Evolutionary conservation across 176 grass and related monocot genomes (phyloP).

Genomic region (Lolium perenne): DNA sequence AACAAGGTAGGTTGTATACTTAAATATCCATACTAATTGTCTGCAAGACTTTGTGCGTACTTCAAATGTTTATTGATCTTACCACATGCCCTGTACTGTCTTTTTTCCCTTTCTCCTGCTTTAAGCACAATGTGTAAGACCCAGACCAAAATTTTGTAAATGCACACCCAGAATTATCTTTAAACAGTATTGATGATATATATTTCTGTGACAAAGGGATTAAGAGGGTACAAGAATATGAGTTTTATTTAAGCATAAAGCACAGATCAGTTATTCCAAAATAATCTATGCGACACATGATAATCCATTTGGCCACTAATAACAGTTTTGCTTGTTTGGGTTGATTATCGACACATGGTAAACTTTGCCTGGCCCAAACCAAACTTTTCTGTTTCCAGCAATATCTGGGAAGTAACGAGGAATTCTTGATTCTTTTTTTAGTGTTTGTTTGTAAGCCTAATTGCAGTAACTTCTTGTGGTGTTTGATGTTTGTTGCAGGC

Average conservation of each 20-base stretch:
- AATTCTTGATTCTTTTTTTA: background rate
- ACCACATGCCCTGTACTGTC: background rate
- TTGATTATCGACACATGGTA: slow-evolving; percentile 4
- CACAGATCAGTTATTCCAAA: background rate
- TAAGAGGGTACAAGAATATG: background rate
- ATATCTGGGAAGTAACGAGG: background rate
- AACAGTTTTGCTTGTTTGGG: background rate
- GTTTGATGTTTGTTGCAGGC: slow-evolving; percentile 58
- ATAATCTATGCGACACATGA: background rate
- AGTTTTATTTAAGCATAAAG: background rate
- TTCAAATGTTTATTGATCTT: slow-evolving; percentile 3
- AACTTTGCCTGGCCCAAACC: background rate
- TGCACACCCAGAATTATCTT: background rate
- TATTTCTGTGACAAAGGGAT: background rate
- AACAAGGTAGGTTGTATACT: slow-evolving; percentile 75
- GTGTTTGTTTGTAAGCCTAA: background rate
- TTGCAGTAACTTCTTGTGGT: background rate
- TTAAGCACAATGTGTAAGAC: background rate
- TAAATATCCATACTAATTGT: background rate
- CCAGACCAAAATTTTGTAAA: background rate
- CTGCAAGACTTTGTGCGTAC: background rate
- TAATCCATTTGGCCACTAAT: slow-evolving; percentile 10
- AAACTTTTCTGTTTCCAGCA: background rate
- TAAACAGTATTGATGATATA: background rate
- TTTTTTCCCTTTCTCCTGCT: background rate